A percentile compares a stretch with the other conserved stretches of the same genome.
phyloP scores from a whole-genome alignment of 768 basidiomycete genomes.

The Antrodiella citrinella region DNA sequence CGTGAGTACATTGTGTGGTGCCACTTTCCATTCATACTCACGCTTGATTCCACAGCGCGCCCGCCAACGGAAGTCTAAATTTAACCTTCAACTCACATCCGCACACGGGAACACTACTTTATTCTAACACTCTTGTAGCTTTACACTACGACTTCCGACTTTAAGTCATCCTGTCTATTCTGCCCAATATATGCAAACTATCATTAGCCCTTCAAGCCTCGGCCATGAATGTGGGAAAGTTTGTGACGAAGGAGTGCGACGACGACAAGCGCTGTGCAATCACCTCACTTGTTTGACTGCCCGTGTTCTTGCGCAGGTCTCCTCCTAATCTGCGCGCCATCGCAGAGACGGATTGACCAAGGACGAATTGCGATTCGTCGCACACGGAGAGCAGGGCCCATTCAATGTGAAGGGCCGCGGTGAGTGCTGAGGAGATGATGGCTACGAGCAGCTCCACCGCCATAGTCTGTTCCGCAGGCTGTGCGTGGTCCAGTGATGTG shows the following conservation, averaged over 20 bases:
- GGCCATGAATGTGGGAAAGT: slow-evolving; percentile 61
- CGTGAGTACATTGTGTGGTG: slow-evolving; percentile 40
- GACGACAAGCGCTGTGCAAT: slow-evolving; percentile 55
- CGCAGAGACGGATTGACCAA: slow-evolving; percentile 56
- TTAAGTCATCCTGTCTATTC: too few species aligned
- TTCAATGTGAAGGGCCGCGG: slow-evolving; percentile 63
- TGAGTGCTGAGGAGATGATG: slow-evolving; percentile 57
- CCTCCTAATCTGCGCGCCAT: slow-evolving; percentile 60
- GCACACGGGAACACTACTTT: background rate
- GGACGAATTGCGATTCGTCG: slow-evolving; percentile 37
- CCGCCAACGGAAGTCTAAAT: slow-evolving; percentile 35
- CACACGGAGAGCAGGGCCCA: slow-evolving; percentile 51
- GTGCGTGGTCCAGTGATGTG: slow-evolving; percentile 43
- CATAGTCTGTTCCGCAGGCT: slow-evolving; percentile 43
- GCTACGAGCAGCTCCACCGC: slow-evolving; percentile 57
- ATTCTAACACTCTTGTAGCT: background rate
- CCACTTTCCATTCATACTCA: background rate
- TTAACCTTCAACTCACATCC: background rate
- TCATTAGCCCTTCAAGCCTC: slow-evolving; percentile 20
- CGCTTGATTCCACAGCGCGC: slow-evolving; percentile 31
- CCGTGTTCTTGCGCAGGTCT: slow-evolving; percentile 47
- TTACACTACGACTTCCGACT: background rate
- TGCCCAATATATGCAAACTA: too few species aligned
- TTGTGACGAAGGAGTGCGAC: slow-evolving; percentile 59
- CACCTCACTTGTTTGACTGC: slow-evolving; percentile 38